Percentiles rank a stretch among this genome's conserved stretches.
Conservation (phyloP, 2,329 filamentous ascomycete genomes). For the Colletotrichum phormii region DNA sequence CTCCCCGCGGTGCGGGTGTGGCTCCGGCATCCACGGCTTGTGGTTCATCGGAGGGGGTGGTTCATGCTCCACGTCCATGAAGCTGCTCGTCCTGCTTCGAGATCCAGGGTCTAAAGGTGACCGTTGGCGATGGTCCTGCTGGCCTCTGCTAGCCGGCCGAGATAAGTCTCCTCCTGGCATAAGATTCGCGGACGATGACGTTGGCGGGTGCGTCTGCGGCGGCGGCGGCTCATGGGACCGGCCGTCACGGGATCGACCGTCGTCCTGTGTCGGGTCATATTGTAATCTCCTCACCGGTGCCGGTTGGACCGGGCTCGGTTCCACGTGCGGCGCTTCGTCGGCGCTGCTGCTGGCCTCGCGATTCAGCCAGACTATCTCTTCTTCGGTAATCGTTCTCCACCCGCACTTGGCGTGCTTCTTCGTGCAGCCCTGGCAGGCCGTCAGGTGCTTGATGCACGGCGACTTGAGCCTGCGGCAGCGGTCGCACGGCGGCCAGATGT, state of each 20-base stretch:
- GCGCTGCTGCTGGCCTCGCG: constrained; percentile 43
- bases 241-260: constrained; percentile 22
- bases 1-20: constrained; percentile 24
- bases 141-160: constrained; percentile 31
- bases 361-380: constrained; percentile 64
- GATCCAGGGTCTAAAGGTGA: constrained; percentile 28
- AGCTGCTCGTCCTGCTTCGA: constrained; percentile 32
- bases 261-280: constrained; percentile 35
- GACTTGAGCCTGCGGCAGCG: constrained; percentile 83
- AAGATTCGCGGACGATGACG: constrained; percentile 6
- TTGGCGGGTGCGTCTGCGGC: neutral
- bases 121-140: constrained; percentile 26
- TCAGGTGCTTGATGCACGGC: constrained; percentile 87
- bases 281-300: constrained; percentile 37
- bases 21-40: constrained; percentile 32
- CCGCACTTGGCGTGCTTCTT: constrained; percentile 91
- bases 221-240: constrained; percentile 20
- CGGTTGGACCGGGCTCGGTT: constrained; percentile 39
- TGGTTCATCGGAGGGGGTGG: constrained; percentile 9
- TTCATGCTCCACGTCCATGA: constrained; percentile 36
- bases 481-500: constrained; percentile 86
- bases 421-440: constrained; percentile 87
- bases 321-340: constrained; percentile 44
- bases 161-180: constrained; percentile 31
- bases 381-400: constrained; percentile 84